Percentiles rank a stretch among this genome's conserved stretches.
Conservation (phyloP, 352 stramenopile genomes). For the Pythium aristosporum region DNA sequence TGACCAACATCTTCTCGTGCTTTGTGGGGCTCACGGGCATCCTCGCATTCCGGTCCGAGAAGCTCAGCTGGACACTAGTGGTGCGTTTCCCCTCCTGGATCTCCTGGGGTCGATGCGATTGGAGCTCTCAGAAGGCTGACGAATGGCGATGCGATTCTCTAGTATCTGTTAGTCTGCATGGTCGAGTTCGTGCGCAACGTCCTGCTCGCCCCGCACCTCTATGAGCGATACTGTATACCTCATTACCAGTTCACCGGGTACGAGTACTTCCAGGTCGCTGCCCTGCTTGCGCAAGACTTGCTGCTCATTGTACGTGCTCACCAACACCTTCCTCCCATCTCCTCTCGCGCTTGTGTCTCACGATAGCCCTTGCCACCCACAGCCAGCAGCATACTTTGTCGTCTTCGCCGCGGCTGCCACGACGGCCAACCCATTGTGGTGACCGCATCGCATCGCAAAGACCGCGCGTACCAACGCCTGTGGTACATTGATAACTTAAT, state of each 20-base stretch:
- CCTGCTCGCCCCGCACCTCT: slow-evolving; percentile 61
- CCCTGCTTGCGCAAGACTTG: slow-evolving; percentile 61
- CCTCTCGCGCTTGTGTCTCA: not conserved
- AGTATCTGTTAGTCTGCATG: slow-evolving; percentile 70
- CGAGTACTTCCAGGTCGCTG: slow-evolving; percentile 69
- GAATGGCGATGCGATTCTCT: not conserved
- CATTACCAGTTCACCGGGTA: slow-evolving; percentile 62
- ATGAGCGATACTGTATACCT: slow-evolving; percentile 57
- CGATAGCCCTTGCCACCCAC: slow-evolving; percentile 1
- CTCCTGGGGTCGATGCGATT: not conserved
- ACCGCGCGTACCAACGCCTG: not conserved
- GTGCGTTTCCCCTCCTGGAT: slow-evolving; percentile 31
- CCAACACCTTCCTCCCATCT: not conserved
- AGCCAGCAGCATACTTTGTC: slow-evolving; percentile 67
- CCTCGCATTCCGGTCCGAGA: slow-evolving; percentile 68
- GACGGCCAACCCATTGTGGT: slow-evolving; percentile 64
- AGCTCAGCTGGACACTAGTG: slow-evolving; percentile 79
- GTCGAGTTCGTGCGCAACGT: slow-evolving; percentile 74
- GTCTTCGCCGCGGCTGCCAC: slow-evolving; percentile 62
- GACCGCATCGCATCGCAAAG: slow-evolving; percentile 12
- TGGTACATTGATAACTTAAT: slow-evolving; percentile 22
- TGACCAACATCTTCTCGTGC: slow-evolving; percentile 73
- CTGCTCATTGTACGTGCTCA: slow-evolving; percentile 61
- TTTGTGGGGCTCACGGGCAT: slow-evolving; percentile 66
- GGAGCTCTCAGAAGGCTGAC: not conserved